A percentile compares a stretch with the other conserved stretches of the same genome.
These are phyloP conservation scores for Crucibulum laeve DNA, from an alignment of 768 basidiomycete species.

Conservation along the genomic window DNA sequence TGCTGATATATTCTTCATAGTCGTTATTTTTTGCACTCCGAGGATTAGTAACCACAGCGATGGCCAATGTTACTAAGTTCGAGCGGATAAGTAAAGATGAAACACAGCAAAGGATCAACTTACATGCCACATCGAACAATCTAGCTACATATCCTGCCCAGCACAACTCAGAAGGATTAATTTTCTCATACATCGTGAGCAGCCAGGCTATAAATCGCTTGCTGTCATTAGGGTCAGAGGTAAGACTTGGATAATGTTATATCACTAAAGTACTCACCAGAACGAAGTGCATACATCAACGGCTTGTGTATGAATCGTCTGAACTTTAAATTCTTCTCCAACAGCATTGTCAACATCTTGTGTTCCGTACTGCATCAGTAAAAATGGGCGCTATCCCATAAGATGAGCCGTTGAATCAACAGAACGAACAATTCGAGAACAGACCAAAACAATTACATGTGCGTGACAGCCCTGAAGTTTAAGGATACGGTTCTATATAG, in stretches of 20 bases:
- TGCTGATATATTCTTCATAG: neutral
- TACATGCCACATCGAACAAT: constrained; percentile 9
- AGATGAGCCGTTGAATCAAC: no score
- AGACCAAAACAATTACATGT: no score
- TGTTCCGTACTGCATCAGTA: no score
- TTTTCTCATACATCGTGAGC: neutral
- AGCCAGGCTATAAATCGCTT: neutral
- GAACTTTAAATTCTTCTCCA: no score
- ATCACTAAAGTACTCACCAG: neutral
- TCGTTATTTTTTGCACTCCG: neutral
- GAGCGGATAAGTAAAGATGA: neutral
- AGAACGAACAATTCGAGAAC: no score
- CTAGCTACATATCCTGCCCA: constrained; percentile 6
- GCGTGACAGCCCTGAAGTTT: no score
- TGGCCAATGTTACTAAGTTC: neutral
- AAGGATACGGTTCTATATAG: no score
- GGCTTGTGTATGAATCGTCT: no score
- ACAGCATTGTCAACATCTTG: no score
- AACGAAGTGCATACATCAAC: neutral
- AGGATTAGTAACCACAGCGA: neutral
- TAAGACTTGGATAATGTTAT: neutral
- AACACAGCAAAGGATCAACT: neutral
- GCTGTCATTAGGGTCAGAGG: neutral
- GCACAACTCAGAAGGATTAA: constrained; percentile 5
- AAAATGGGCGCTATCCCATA: no score